Evolutionary conservation across 371 early-diverging fungal species (phyloP), one percentile per base, ranked within the genome.

Genomic region (Lichtheimia hyalospora): DNA sequence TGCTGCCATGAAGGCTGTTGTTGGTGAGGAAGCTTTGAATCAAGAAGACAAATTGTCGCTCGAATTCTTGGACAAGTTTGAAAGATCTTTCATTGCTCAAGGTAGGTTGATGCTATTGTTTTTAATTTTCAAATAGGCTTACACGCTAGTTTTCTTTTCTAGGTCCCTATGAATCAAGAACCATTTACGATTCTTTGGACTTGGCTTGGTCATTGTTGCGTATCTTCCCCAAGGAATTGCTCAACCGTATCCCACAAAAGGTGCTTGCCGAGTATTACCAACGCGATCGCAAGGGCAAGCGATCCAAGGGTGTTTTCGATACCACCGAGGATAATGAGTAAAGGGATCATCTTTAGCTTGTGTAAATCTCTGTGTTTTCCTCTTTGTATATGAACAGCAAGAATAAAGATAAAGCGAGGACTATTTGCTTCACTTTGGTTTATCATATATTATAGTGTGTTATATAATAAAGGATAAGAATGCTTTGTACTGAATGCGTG

Each of bases 1-100:
- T 3, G 94, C 96, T 21, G 94, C 99, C 43, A 99, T 99, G 99
- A 99, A 99, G 88, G 98, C 99, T 54, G 99, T 99, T 46, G 99
- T 99, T 51, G 99, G 99, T 75, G 99, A 99, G 76, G 99, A 99
- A 74, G 99, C 99, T 13, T 82, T 99, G 69, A 95, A 93, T 71
- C 92, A 91, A 58, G 99, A 99, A 81, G 99, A 99, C 69, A 99
- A 98, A 74, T 86, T 99, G 56, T 89, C 95, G 25, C 85, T 99
- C 44, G 99, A 99, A 79, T 99, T 99, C 81, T 84, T 99, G 81
- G 99, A 99, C 59, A 96, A 96, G 82, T 99, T 99, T 75, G 99
- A 99, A 75, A 96, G 91, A 79, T 85, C 95, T 12, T 99, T 98
- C 75, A 94, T 99, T 72, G 86, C 94, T 43, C 99, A 99, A 84